Conservation (phyloP, 371 early-diverging fungal genomes). For the Basidiobolus meristosporus region DNA sequence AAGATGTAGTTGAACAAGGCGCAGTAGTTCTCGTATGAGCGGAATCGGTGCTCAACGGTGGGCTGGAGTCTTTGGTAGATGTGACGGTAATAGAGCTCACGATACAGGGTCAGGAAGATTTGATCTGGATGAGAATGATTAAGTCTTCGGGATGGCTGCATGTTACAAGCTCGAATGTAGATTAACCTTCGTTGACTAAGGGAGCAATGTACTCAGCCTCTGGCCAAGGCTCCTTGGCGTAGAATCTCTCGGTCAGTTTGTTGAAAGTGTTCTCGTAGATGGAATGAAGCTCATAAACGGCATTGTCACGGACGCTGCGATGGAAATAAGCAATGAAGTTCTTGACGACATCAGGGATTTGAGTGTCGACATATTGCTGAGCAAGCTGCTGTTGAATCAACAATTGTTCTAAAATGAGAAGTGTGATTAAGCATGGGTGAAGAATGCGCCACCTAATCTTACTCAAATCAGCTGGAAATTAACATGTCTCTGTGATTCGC, state of each 20-base stretch:
- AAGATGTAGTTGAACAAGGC: constrained; percentile 89
- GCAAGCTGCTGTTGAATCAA: constrained; percentile 10
- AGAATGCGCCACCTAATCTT: not conserved
- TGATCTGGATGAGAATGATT: constrained; percentile 26
- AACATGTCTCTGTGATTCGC: constrained; percentile 3
- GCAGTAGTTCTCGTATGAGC: constrained; percentile 87
- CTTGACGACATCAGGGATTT: constrained; percentile 65
- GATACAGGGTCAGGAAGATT: constrained; percentile 81
- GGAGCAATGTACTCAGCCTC: constrained; percentile 68
- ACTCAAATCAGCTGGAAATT: not conserved
- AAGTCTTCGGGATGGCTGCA: not conserved
- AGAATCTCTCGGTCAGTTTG: constrained; percentile 81
- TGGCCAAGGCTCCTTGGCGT: constrained; percentile 79
- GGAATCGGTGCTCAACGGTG: constrained; percentile 73
- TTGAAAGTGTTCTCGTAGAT: constrained; percentile 84
- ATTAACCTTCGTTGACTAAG: constrained; percentile 53
- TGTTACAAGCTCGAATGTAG: not conserved
- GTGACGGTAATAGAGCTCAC: constrained; percentile 90
- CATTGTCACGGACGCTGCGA: constrained; percentile 54
- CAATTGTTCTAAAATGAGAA: not conserved
- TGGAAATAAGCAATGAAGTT: constrained; percentile 70
- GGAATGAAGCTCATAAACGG: constrained; percentile 63
- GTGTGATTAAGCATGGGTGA: not conserved
- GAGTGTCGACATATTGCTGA: constrained; percentile 23
- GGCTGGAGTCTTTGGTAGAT: constrained; percentile 80